phyloP scores from a whole-genome alignment of 768 basidiomycete species.

The Boletus coccyginus region DNA sequence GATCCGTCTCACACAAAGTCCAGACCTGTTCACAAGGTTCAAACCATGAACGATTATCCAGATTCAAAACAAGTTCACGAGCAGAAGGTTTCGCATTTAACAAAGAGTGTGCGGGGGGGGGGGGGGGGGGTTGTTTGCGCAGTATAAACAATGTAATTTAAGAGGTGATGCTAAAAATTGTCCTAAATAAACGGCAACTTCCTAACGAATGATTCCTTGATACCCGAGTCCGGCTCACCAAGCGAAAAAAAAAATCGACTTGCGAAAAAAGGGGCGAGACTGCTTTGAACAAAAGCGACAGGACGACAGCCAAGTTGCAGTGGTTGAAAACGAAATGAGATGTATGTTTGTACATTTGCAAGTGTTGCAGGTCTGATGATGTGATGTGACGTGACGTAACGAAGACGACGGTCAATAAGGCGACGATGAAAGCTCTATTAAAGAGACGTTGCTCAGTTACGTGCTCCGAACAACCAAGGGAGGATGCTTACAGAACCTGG shows the following conservation, averaged over 20 bases:
- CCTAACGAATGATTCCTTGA: constrained; percentile 7
- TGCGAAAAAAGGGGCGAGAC: constrained; percentile 5
- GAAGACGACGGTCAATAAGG: background rate
- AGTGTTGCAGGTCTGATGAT: background rate
- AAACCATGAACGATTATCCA: background rate
- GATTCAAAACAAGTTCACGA: background rate
- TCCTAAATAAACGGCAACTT: constrained; percentile 2
- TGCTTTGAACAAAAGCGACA: constrained; percentile 20
- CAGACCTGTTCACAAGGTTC: too few relatives aligned
- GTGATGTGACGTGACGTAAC: background rate
- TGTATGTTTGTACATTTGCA: constrained; percentile 2
- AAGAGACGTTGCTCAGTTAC: background rate
- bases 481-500: constrained; percentile 9
- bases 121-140: background rate
- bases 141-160: background rate
- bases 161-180: background rate
- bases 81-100: constrained; percentile 6
- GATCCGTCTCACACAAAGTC: too few relatives aligned
- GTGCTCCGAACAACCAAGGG: background rate
- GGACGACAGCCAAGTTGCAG: background rate
- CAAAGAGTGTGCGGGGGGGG: constrained; percentile 11
- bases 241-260: constrained; percentile 12
- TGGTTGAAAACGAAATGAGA: background rate
- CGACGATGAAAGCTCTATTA: background rate
- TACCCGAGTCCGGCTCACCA: constrained; percentile 2